Evolutionary conservation across 2,329 filamentous ascomycete genomes (phyloP).

Genomic region (Aspergillus uvarum): DNA sequence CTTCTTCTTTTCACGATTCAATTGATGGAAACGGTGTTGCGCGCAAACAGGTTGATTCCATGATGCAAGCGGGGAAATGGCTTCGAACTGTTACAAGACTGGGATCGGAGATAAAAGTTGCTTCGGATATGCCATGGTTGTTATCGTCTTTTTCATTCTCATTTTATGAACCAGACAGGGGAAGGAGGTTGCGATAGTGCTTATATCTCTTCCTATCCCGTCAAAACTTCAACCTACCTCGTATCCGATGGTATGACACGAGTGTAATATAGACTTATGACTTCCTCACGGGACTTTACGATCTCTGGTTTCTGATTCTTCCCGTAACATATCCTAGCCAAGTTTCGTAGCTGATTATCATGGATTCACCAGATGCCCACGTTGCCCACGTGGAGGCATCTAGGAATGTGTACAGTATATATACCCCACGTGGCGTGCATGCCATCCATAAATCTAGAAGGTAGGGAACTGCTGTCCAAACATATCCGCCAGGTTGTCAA

Average conservation of each 20-base stretch:
- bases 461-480: conserved; percentile 34
- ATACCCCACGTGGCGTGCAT: neutral
- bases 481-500: conserved; percentile 34
- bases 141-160: conserved; percentile 12
- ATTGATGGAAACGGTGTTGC: neutral
- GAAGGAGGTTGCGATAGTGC: conserved; percentile 27
- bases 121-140: conserved; percentile 23
- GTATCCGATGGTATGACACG: conserved; percentile 23
- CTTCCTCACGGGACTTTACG: conserved; percentile 24
- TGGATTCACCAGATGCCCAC: no score
- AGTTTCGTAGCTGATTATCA: no score
- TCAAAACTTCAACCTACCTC: conserved; percentile 18
- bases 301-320: neutral
- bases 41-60: neutral
- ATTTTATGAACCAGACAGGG: conserved; percentile 13
- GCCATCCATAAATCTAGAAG: conserved; percentile 17
- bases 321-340: neutral
- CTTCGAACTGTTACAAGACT: conserved; percentile 3
- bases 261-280: conserved; percentile 35
- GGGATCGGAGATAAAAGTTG: conserved; percentile 26
- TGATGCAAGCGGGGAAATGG: neutral
- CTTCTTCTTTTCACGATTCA: neutral
- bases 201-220: conserved; percentile 19
- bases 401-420: neutral
- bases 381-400: no score